Conservation (phyloP, 1,284 basidiomycete species). For the Malassezia caprae region DNA sequence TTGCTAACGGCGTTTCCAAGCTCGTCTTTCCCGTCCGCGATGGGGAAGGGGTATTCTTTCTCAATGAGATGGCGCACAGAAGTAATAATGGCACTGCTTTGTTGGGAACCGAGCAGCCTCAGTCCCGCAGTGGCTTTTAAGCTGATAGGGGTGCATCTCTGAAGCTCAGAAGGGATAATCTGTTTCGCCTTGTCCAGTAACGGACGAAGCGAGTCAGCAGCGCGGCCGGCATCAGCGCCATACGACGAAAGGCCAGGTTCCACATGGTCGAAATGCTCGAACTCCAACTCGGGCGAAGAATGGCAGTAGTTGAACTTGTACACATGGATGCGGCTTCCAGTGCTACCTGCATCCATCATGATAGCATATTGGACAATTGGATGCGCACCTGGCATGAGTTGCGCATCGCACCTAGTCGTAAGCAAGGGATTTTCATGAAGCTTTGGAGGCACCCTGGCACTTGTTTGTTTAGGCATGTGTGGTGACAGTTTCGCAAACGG, state of each 20-base stretch:
- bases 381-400: constrained; percentile 22
- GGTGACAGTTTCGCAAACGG: constrained; percentile 5
- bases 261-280: constrained; percentile 80
- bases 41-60: constrained; percentile 62
- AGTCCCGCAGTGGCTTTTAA: constrained; percentile 94
- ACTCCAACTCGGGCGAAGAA: constrained; percentile 63
- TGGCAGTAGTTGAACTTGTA: constrained; percentile 59
- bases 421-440: constrained; percentile 34
- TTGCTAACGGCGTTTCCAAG: constrained; percentile 17
- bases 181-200: constrained; percentile 70
- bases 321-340: constrained; percentile 89
- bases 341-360: constrained; percentile 96
- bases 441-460: constrained; percentile 13
- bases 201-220: constrained; percentile 69
- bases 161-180: constrained; percentile 63
- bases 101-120: constrained; percentile 60
- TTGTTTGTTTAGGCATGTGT: background rate
- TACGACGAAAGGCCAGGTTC: constrained; percentile 72
- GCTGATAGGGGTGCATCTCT: constrained; percentile 71
- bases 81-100: constrained; percentile 66
- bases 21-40: constrained; percentile 32
- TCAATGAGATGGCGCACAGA: constrained; percentile 63
- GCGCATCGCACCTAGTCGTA: constrained; percentile 35
- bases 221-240: constrained; percentile 55
- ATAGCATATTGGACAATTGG: constrained; percentile 66